Conservation (phyloP, 2,329 filamentous ascomycete species). For the Sordariomycetes sp. region DNA sequence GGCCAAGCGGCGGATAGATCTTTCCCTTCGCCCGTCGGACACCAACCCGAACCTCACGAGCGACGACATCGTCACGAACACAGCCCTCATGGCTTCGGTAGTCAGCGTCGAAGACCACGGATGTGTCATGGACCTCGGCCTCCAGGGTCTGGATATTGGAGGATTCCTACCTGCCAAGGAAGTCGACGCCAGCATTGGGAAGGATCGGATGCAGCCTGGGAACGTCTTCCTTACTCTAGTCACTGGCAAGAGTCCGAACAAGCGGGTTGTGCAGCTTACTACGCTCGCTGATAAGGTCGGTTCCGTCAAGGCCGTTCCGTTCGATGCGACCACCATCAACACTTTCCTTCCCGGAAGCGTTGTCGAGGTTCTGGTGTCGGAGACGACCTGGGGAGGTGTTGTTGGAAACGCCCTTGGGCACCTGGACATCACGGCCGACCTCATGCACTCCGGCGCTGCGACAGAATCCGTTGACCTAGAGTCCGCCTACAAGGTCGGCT, state of each 20-base stretch:
- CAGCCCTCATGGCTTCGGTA: slow-evolving; percentile 76
- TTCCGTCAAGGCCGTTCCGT: slow-evolving; percentile 51
- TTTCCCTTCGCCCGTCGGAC: slow-evolving; percentile 68
- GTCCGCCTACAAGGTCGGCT: slow-evolving; percentile 68
- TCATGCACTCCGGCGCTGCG: slow-evolving; percentile 74
- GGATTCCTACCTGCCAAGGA: slow-evolving; percentile 83
- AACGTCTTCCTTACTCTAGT: slow-evolving; percentile 76
- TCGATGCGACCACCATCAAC: slow-evolving; percentile 74
- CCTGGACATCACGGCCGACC: slow-evolving; percentile 79
- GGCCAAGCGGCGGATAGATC: slow-evolving; percentile 69
- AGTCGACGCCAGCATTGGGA: slow-evolving; percentile 50
- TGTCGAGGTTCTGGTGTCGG: slow-evolving; percentile 71
- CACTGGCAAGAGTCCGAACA: slow-evolving; percentile 58
- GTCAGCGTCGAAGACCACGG: slow-evolving; percentile 92
- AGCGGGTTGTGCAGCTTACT: slow-evolving; percentile 78
- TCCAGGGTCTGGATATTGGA: slow-evolving; percentile 52
- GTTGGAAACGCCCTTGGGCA: slow-evolving; percentile 85
- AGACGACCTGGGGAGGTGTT: slow-evolving; percentile 62
- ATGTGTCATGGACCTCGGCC: slow-evolving; percentile 80
- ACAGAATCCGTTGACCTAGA: slow-evolving; percentile 56
- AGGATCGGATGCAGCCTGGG: slow-evolving; percentile 64
- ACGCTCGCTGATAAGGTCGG: slow-evolving; percentile 58
- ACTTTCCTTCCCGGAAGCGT: slow-evolving; percentile 85
- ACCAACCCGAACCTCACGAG: slow-evolving; percentile 64
- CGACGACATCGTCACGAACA: slow-evolving; percentile 61